Conservation (phyloP, 2,329 filamentous ascomycete species). For the Diaporthe nobilis region DNA sequence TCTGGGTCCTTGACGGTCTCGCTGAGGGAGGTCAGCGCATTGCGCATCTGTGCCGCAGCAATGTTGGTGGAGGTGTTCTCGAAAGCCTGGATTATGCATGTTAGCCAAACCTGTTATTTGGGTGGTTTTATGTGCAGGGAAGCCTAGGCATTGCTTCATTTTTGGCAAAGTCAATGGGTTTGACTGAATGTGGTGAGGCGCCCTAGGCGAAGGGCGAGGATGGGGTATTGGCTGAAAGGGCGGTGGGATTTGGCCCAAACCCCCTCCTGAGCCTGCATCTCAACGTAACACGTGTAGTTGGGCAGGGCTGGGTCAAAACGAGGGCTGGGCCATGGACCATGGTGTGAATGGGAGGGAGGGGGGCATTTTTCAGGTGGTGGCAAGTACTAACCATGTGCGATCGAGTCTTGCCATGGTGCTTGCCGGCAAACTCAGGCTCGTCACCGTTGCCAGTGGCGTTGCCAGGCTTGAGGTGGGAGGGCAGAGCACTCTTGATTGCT, state of each 20-base stretch:
- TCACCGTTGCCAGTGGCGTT: conserved; percentile 62
- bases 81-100: conserved; percentile 79
- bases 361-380: neutral
- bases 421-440: conserved; percentile 67
- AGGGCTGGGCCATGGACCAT: too few species aligned
- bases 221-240: neutral
- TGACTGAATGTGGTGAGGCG: neutral
- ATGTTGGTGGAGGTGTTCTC: conserved; percentile 99
- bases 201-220: neutral
- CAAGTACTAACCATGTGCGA: conserved; percentile 82
- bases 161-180: neutral
- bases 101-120: conserved; percentile 12
- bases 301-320: neutral
- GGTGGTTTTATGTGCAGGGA: neutral
- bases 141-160: neutral
- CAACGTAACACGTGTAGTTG: neutral
- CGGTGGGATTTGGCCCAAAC: neutral
- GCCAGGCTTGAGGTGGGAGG: conserved; percentile 83
- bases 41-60: conserved; percentile 98
- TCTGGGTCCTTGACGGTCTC: conserved; percentile 89
- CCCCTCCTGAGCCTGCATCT: neutral
- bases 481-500: conserved; percentile 80
- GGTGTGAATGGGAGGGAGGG: neutral
- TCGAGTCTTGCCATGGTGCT: conserved; percentile 87
- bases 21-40: conserved; percentile 91